Evolutionary conservation across 140 eudicot genomes (phyloP), one percentile per base, ranked within the genome.

Genomic region (Flaveria floridana): DNA sequence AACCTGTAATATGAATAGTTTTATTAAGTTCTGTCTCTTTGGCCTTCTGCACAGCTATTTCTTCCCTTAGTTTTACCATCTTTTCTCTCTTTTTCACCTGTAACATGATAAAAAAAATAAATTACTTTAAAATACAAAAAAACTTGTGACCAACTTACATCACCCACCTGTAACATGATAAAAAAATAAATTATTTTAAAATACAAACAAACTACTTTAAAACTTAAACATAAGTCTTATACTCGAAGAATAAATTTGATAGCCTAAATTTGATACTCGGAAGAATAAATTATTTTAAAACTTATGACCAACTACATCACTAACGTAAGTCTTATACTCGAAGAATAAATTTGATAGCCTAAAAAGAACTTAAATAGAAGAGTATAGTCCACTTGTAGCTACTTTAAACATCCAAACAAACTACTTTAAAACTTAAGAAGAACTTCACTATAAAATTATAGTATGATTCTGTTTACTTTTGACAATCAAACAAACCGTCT

Each of bases 1-100:
- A 81, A 91, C 97, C 97, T 87, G 96, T 89, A 21, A 92, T 92
- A 78, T 92, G 95, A 79, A 92, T 89, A 19, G 98, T 87, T 84
- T 86, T 92, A 81, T 89, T 87, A 51, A 92, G 98, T 78, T 92
- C 98, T 2, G 92, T 92, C 86, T 92, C 98, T 74, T 77, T 92
- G 14, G 98, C 96, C 84, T 83, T 92, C 77, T 89, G 98, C 47
- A 92, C 98, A 10, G 98, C 98, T 87, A 86, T 89, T 74, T 87
- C 96, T 82, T 92, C 98, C 46, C 98, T 78, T 63, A 92, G 86
- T 82, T 87, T 86, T 76, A 92, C 98, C 96, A 92, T 80, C 62
- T 84, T 89, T 79, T 92, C 98, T 78, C 98, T 78, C 79, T 86
- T 89, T 68, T 81, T 85, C 61, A 91, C 97, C 97, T 91, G 86